Base-by-base conservation (phyloP, 805 yeast species). In the Hanseniaspora hatyaiensis region DNA sequence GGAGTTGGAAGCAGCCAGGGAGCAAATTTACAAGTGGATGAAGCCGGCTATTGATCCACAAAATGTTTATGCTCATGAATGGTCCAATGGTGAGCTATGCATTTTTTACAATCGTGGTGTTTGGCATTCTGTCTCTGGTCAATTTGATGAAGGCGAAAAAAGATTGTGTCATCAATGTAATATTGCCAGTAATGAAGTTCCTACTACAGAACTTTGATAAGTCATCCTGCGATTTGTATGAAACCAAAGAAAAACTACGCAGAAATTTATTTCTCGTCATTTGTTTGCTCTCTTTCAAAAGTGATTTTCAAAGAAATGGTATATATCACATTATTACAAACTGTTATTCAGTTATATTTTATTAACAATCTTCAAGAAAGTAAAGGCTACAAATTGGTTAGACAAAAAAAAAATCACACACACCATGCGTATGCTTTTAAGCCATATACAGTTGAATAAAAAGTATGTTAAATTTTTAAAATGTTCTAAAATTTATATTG, bases 151-250 rank as follows among this genome's bases (percentile, higher is more conserved):
- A 16, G 84, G 81, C 40, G 92, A 85, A 59, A 77, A 75, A 57
- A 75, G 95, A 63, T 69, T 86, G 59, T 85, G 86, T 94, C 95
- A 86, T 60, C 95, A 86, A 67, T 86, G 95, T 66, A 86, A 86
- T 66, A 82, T 86, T 61, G 94, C 95, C 18, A 75, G 85, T 59
- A 88, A 86, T 8, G 54, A 59, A 13, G 89, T 82, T 58, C 94
- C 95, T 2, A 60, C 65, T 11, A 52, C 52, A 18, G 24, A 33
- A 4, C 20, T 29, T 26, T 26, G 11, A 26, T 26, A 26, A 26
- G 9, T 26, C n/a, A n/a, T n/a, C n/a, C n/a, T n/a, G n/a, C n/a
- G n/a, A n/a, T n/a, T n/a, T n/a, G n/a, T n/a, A n/a, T n/a, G n/a
- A n/a, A n/a, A n/a, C n/a, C n/a, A n/a, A n/a, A n/a, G n/a, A n/a